phyloP scores from a whole-genome alignment of 257 asterid genomes.

The Paulownia fortunei region DNA sequence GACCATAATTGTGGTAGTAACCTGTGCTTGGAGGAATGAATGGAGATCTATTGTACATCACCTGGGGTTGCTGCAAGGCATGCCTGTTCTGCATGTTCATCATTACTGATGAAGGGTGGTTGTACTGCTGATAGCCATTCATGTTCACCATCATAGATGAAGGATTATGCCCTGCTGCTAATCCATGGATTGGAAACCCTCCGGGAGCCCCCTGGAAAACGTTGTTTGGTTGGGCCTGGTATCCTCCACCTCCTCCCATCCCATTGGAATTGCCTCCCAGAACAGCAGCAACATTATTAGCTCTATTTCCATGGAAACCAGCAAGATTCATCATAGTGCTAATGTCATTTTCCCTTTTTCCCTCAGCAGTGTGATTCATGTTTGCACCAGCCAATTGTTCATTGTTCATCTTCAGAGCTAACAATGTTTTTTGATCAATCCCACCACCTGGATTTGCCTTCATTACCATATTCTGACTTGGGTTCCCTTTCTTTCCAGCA shows the following conservation, averaged over 20 bases:
- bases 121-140: slow-evolving; percentile 24
- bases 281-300: slow-evolving; percentile 22
- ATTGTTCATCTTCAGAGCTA: slow-evolving; percentile 46
- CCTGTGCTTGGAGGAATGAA: slow-evolving; percentile 58
- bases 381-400: slow-evolving; percentile 35
- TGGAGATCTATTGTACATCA: slow-evolving; percentile 74
- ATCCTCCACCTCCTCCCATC: slow-evolving; percentile 30
- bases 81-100: slow-evolving; percentile 60
- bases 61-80: slow-evolving; percentile 59
- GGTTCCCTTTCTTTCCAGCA: slow-evolving; percentile 41
- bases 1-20: slow-evolving; percentile 51
- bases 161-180: slow-evolving; percentile 38
- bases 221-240: slow-evolving; percentile 13
- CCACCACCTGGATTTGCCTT: slow-evolving; percentile 38
- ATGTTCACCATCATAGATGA: slow-evolving; percentile 35
- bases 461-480: slow-evolving; percentile 32
- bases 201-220: slow-evolving; percentile 31
- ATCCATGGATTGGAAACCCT: slow-evolving; percentile 29
- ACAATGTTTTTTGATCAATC: slow-evolving; percentile 48
- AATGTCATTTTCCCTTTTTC: slow-evolving; percentile 49
- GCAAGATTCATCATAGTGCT: slow-evolving; percentile 71
- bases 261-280: slow-evolving; percentile 31
- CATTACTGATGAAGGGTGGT: slow-evolving; percentile 38
- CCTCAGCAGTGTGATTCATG: slow-evolving; percentile 31
- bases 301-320: slow-evolving; percentile 57